These are phyloP conservation scores for Globisporangium irregulare DNA, from an alignment of 352 stramenopile genomes.

Conservation along the genomic window DNA sequence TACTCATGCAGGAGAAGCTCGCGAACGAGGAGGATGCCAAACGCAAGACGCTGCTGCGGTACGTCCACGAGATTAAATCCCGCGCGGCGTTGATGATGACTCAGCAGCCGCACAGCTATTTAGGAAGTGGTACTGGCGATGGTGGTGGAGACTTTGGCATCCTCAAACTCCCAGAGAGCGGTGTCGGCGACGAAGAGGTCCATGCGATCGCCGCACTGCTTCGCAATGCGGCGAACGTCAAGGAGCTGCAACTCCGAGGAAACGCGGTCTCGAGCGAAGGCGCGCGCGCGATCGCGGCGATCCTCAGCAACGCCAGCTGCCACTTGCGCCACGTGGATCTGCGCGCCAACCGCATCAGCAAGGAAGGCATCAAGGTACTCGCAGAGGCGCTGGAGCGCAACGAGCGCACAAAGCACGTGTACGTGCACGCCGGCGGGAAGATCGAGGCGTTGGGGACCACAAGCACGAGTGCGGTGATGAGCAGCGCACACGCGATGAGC, in stretches of 20 bases:
- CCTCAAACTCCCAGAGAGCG: conserved; percentile 86
- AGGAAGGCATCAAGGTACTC: conserved; percentile 91
- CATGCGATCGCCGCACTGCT: conserved; percentile 93
- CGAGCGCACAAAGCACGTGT: conserved; percentile 93
- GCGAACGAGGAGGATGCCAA: conserved; percentile 94
- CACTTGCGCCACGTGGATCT: conserved; percentile 89
- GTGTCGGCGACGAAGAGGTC: conserved; percentile 94
- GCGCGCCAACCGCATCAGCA: conserved; percentile 87
- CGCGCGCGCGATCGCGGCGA: conserved; percentile 89
- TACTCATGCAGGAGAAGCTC: conserved; percentile 81
- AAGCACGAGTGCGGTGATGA: conserved; percentile 26
- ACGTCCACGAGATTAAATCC: conserved; percentile 93
- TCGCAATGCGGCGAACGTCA: conserved; percentile 86
- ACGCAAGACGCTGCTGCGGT: conserved; percentile 92
- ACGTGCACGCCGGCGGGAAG: conserved; percentile 94
- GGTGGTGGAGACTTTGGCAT: conserved; percentile 26
- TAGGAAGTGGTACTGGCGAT: conserved; percentile 8
- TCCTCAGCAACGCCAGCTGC: conserved; percentile 80
- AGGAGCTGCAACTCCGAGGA: conserved; percentile 90
- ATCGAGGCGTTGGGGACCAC: conserved; percentile 92
- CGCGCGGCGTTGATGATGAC: conserved; percentile 24
- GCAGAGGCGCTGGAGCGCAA: conserved; percentile 93
- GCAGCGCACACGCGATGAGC: conserved; percentile 51
- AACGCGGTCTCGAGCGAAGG: conserved; percentile 93
- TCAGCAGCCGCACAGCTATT: conserved; percentile 5